These are phyloP conservation scores for Nothophoma quercina DNA, from an alignment of 2,329 filamentous ascomycete genomes.

Conservation along the genomic window DNA sequence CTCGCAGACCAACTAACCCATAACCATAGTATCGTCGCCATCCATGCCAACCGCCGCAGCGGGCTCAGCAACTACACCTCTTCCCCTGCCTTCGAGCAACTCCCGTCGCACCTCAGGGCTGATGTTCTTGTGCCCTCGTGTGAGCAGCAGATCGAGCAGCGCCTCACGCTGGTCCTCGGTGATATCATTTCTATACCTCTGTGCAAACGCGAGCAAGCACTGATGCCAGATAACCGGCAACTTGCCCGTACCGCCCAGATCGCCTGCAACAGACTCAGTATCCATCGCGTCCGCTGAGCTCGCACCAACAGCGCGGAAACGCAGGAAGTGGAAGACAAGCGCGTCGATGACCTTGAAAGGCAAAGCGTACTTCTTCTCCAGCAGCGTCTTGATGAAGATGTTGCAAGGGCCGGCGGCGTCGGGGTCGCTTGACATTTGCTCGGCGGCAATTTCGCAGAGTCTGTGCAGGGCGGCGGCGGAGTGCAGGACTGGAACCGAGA, in stretches of 20 bases:
- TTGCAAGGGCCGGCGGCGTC: constrained; percentile 93
- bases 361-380: constrained; percentile 97
- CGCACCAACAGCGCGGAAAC: constrained; percentile 78
- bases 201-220: constrained; percentile 87
- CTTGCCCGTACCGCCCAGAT: constrained; percentile 62
- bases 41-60: constrained; percentile 64
- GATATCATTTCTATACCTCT: constrained; percentile 94
- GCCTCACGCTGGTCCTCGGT: constrained; percentile 95
- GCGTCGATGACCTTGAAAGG: constrained; percentile 95
- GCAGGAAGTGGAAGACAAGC: constrained; percentile 94
- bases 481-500: constrained; percentile 89
- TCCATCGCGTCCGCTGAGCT: constrained; percentile 65
- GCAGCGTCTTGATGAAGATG: constrained; percentile 88
- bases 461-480: constrained; percentile 90
- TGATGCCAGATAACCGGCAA: constrained; percentile 97
- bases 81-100: constrained; percentile 83
- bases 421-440: constrained; percentile 81
- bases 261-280: constrained; percentile 42
- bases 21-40: constrained; percentile 90
- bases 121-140: constrained; percentile 85
- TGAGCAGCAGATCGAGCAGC: constrained; percentile 83
- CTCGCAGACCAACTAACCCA: constrained; percentile 44
- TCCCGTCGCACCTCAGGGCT: constrained; percentile 91
- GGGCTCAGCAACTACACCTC: constrained; percentile 75
- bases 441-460: constrained; percentile 91